These are phyloP conservation scores for Nitzschia putrida DNA, from an alignment of 108 stramenopile genomes.

Conservation along the genomic window DNA sequence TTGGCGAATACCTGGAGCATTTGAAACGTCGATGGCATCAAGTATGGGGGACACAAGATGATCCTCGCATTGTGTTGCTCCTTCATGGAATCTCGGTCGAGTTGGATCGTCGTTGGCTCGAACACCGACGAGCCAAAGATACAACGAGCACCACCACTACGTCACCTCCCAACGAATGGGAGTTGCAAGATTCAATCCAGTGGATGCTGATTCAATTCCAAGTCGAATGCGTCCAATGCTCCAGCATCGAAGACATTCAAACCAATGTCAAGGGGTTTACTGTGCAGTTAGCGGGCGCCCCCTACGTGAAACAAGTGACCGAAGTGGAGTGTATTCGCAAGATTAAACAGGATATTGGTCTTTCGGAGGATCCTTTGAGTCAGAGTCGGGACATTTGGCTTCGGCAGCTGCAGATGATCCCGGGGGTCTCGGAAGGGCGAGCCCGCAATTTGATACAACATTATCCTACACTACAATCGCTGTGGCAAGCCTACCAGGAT, in stretches of 20 bases:
- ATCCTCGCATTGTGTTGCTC: constrained; percentile 44
- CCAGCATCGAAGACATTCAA: constrained; percentile 30
- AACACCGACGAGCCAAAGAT: constrained; percentile 5
- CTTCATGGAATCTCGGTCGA: constrained; percentile 35
- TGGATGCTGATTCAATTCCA: constrained; percentile 58
- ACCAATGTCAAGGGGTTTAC: constrained; percentile 40
- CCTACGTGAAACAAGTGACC: constrained; percentile 47
- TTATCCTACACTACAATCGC: constrained; percentile 49
- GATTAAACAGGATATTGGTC: constrained; percentile 30
- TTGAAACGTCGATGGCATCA: constrained; percentile 37
- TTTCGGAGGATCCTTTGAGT: constrained; percentile 15
- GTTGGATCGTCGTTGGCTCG: constrained; percentile 47
- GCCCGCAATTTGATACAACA: constrained; percentile 42
- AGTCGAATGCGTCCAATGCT: constrained; percentile 54
- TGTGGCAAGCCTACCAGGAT: constrained; percentile 49
- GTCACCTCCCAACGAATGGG: constrained; percentile 41
- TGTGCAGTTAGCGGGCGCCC: constrained; percentile 36
- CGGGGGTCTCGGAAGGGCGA: constrained; percentile 38
- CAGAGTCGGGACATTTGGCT: constrained; percentile 50
- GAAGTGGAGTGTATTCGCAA: constrained; percentile 60
- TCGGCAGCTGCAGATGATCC: constrained; percentile 57
- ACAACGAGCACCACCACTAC: background rate
- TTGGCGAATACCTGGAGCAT: constrained; percentile 34
- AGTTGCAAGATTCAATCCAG: constrained; percentile 51
- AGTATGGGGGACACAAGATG: constrained; percentile 20